phyloP scores from a whole-genome alignment of 306 rosid genomes.

The Dryas alaskensis region DNA sequence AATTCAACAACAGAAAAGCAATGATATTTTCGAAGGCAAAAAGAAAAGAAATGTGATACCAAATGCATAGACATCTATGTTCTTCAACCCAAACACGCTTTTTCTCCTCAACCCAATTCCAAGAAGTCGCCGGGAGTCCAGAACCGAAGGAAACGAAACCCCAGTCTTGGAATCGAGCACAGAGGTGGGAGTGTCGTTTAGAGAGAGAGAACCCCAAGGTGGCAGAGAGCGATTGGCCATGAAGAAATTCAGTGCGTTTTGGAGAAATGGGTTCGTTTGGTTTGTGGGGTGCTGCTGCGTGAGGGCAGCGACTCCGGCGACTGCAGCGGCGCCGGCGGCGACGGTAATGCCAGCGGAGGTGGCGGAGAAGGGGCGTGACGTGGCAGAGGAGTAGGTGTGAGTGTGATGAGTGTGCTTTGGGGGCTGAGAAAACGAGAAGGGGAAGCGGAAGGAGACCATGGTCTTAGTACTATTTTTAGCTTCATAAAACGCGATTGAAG shows the following conservation, averaged over 20 bases:
- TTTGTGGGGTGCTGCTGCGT: conserved; percentile 15
- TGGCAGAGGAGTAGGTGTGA: conserved; percentile 8
- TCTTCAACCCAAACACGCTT: conserved; percentile 70
- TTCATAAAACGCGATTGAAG: too few relatives aligned
- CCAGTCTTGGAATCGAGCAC: conserved; percentile 63
- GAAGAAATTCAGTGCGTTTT: conserved; percentile 40
- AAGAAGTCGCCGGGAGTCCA: conserved; percentile 61
- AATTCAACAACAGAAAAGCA: neutral
- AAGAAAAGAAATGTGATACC: conserved; percentile 39
- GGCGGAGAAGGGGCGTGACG: conserved; percentile 39
- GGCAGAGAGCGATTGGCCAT: conserved; percentile 40
- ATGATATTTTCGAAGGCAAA: neutral
- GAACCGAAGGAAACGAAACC: conserved; percentile 57
- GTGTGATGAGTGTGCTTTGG: conserved; percentile 28
- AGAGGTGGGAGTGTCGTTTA: conserved; percentile 43
- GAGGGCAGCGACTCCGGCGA: conserved; percentile 37
- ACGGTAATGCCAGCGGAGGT: conserved; percentile 19
- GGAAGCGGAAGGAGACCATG: conserved; percentile 82
- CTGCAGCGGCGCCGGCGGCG: conserved; percentile 45
- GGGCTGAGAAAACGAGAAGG: conserved; percentile 71
- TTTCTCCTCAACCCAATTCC: conserved; percentile 85
- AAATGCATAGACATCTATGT: conserved; percentile 83
- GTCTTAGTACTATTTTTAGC: neutral
- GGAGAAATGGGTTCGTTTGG: conserved; percentile 41
- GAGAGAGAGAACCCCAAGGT: conserved; percentile 66